phyloP scores from a whole-genome alignment of 371 early-diverging fungal genomes.

The Mucor irregularis region DNA sequence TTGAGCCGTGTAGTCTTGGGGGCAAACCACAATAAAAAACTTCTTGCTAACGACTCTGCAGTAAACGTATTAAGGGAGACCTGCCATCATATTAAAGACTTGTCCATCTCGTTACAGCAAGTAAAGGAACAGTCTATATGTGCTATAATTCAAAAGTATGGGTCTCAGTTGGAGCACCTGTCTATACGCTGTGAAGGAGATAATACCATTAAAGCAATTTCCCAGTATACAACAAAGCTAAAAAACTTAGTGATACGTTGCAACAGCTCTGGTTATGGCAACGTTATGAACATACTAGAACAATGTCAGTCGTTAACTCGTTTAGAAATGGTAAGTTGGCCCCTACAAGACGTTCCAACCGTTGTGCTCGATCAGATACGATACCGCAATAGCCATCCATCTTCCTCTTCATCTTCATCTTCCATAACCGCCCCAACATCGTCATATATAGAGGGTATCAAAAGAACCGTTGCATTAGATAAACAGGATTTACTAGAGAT shows the following conservation, averaged over 20 bases:
- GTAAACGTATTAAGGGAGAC: constrained; percentile 18
- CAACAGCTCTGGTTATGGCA: constrained; percentile 13
- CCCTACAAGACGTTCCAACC: constrained; percentile 36
- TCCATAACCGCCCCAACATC: neutral
- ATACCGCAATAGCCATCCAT: neutral
- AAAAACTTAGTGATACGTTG: constrained; percentile 28
- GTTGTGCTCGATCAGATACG: constrained; percentile 23
- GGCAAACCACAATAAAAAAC: constrained; percentile 45
- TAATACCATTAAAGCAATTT: constrained; percentile 27
- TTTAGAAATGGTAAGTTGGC: constrained; percentile 43
- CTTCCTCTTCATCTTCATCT: neutral
- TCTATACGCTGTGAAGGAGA: constrained; percentile 37
- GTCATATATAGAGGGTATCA: constrained; percentile 7
- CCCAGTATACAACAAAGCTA: constrained; percentile 27
- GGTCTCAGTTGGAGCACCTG: constrained; percentile 24
- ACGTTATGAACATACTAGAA: constrained; percentile 23
- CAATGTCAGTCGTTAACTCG: constrained; percentile 24
- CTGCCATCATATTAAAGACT: constrained; percentile 24
- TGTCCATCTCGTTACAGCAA: constrained; percentile 46
- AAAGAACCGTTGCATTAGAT: constrained; percentile 18
- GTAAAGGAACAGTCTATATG: constrained; percentile 32
- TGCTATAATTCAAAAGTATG: constrained; percentile 26
- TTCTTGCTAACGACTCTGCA: constrained; percentile 34
- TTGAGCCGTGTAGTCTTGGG: constrained; percentile 27
- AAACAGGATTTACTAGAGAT: constrained; percentile 24